These are phyloP conservation scores for Colletotrichum incanum DNA, from an alignment of 2,329 filamentous ascomycete genomes.

Conservation along the genomic window DNA sequence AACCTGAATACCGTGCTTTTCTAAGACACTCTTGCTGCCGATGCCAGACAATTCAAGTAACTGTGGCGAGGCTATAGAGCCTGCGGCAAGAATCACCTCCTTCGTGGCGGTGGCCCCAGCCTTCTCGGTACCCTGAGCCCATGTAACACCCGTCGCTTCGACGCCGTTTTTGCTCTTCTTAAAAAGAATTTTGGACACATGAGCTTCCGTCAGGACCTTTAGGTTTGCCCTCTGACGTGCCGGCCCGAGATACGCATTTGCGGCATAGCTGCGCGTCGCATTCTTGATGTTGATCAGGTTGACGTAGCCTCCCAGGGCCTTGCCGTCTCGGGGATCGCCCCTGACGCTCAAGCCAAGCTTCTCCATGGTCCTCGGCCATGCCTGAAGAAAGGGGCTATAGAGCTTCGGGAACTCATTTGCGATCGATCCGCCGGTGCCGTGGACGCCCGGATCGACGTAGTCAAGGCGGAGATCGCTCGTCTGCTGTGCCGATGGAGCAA, in stretches of 20 bases:
- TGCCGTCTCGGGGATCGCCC: constrained; percentile 45
- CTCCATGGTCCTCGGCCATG: constrained; percentile 33
- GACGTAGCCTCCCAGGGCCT: constrained; percentile 39
- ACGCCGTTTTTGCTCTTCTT: constrained; percentile 14
- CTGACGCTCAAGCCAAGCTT: constrained; percentile 41
- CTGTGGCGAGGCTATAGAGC: constrained; percentile 70
- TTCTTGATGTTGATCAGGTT: constrained; percentile 45
- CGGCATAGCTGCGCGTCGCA: constrained; percentile 47
- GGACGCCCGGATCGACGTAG: constrained; percentile 22
- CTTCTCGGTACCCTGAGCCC: constrained; percentile 8
- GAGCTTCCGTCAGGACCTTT: constrained; percentile 46
- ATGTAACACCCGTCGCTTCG: constrained; percentile 45
- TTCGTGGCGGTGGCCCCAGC: constrained; percentile 46
- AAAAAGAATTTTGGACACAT: constrained; percentile 45
- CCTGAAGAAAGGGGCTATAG: constrained; percentile 21
- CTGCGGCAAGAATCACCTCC: constrained; percentile 74
- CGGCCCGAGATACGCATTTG: constrained; percentile 45
- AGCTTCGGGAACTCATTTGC: constrained; percentile 24
- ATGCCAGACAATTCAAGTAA: constrained; percentile 75
- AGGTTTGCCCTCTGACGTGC: constrained; percentile 45
- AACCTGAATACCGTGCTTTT: constrained; percentile 49
- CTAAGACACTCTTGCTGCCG: constrained; percentile 58
- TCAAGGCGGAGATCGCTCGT: constrained; percentile 11
- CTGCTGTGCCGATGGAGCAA: constrained; percentile 16
- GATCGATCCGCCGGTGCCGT: constrained; percentile 25